A percentile compares a stretch with the other conserved stretches of the same genome.
phyloP scores from a whole-genome alignment of 305 asterid species.

The Plantago rigida region DNA sequence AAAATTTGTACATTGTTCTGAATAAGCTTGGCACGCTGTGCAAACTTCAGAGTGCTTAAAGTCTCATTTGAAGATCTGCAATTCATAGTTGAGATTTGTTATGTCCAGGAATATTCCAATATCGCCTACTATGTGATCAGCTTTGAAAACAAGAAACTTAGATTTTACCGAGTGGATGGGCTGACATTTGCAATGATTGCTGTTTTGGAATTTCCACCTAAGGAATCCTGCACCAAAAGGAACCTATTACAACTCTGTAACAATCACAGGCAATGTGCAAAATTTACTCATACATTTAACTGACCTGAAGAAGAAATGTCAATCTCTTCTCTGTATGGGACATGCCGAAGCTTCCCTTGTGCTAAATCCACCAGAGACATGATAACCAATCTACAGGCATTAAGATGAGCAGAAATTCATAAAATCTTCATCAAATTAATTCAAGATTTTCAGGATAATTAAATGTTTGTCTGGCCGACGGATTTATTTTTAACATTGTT shows the following conservation, averaged over 20 bases:
- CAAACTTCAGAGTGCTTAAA: slow-evolving; percentile 75
- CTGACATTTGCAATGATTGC: slow-evolving; percentile 77
- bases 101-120: too few species aligned
- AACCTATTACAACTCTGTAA: slow-evolving; percentile 16
- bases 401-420: slow-evolving; percentile 4
- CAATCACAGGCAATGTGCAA: slow-evolving; percentile 19
- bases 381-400: slow-evolving; percentile 58
- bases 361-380: slow-evolving; percentile 84
- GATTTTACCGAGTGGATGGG: slow-evolving; percentile 61
- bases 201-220: slow-evolving; percentile 84
- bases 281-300: slow-evolving; percentile 20
- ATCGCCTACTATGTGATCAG: too few species aligned
- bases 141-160: slow-evolving; percentile 5
- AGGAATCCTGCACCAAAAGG: slow-evolving; percentile 59
- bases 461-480: too few species aligned
- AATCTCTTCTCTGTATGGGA: slow-evolving; percentile 80
- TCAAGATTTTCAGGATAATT: slow-evolving; percentile 12
- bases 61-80: slow-evolving; percentile 76
- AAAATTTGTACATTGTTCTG: slow-evolving; percentile 57
- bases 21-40: slow-evolving; percentile 81
- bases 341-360: slow-evolving; percentile 72
- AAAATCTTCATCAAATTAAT: not conserved
- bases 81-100: slow-evolving; percentile 17
- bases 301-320: slow-evolving; percentile 89
- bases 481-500: too few species aligned